These are phyloP conservation scores for Rugonectria rugulosa DNA, from an alignment of 2,329 filamentous ascomycete genomes.

Conservation along the genomic window DNA sequence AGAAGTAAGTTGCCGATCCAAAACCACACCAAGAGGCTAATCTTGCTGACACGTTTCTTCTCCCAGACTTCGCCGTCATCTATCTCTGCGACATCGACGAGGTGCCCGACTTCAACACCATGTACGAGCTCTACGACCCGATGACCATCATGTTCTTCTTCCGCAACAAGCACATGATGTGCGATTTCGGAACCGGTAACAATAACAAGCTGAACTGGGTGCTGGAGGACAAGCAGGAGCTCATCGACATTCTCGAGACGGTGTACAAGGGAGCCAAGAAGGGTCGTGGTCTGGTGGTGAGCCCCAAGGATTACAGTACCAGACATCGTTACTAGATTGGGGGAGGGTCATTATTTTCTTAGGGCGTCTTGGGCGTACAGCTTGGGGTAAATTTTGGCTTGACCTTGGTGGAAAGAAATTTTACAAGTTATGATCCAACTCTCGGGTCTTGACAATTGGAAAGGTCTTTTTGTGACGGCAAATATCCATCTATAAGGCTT, in stretches of 20 bases:
- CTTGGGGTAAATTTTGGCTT: neutral
- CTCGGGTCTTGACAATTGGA: too few relatives aligned
- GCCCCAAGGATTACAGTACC: constrained; percentile 73
- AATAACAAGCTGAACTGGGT: constrained; percentile 99
- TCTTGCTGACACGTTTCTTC: neutral
- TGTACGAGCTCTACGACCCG: constrained; percentile 93
- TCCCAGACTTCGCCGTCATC: constrained; percentile 80
- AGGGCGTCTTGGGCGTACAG: too few relatives aligned
- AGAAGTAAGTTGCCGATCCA: constrained; percentile 63
- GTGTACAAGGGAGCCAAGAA: constrained; percentile 99
- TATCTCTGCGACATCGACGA: constrained; percentile 94
- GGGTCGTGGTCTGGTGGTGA: constrained; percentile 93
- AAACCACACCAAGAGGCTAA: neutral
- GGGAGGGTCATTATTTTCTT: too few relatives aligned
- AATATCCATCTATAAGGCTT: too few relatives aligned
- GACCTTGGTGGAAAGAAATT: neutral
- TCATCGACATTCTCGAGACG: constrained; percentile 98
- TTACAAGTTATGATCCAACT: neutral
- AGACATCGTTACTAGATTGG: constrained; percentile 35
- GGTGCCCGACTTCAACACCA: constrained; percentile 92
- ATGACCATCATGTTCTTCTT: constrained; percentile 98
- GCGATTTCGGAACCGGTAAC: constrained; percentile 96
- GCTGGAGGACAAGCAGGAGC: constrained; percentile 92
- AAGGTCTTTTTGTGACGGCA: too few relatives aligned
- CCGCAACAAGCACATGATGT: constrained; percentile 99